Evolutionary conservation across 2,329 filamentous ascomycete species (phyloP), one percentile per base, ranked within the genome.

Genomic region (Rutstroemia sp.): DNA sequence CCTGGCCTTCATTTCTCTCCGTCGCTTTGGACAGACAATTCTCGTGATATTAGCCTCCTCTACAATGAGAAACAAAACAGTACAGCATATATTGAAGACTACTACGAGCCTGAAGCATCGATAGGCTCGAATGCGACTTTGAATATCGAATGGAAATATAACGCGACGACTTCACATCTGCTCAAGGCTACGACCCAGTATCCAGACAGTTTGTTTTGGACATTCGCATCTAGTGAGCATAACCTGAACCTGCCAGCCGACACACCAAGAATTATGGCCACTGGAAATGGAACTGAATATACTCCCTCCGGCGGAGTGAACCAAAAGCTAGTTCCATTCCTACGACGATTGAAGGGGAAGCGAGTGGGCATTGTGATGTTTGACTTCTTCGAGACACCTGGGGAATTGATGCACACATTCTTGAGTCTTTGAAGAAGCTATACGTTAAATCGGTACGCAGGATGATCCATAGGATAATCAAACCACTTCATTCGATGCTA

Each of bases 361-460:
- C 70, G 77, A 51, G 50, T 79, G n/a, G 77, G 77, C 0, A 75
- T 79, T 58, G 72, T 79, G 14, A 77, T 80, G 68, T 72, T 80
- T 65, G 77, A 79, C 61, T 79, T 76, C 60, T 80, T 72, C 60
- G 73, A 78, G 46, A 64, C 71, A 60, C 76, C 75, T 0, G 63
- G 56, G 2, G 69, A 73, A 3, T 60, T 79, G 49, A 61, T 79
- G 17, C 65, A 71, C 54, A 66, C 69, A 2, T 69, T 76, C 38
- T 60, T 78, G 51, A 59, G 37, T 48, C n/a, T 56, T 56, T 38
- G 41, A 47, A 4, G 25, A 27, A 19, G 21, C 19, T 25, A 21
- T 16, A 19, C 21, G 10, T 25, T 47, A 8, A 5, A 21, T 23
- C 27, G 14, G 7, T 16, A 9, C 14, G 16, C 21, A 49, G 23